Base-by-base conservation (phyloP, 768 basidiomycete genomes). In the Naganishia randhawae region DNA sequence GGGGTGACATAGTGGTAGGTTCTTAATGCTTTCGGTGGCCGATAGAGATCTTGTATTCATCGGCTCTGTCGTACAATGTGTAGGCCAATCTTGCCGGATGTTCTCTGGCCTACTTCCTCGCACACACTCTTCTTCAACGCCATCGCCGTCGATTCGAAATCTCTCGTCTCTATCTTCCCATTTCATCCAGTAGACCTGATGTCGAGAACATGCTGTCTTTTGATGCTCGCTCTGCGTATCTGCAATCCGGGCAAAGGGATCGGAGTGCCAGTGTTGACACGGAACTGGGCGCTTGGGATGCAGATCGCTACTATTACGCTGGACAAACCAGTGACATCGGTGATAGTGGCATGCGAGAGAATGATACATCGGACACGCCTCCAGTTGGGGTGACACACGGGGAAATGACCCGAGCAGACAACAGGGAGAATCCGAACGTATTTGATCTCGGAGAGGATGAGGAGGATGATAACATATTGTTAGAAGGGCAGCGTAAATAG, bases 71-170 rank as follows among this genome's bases (percentile, higher is more conserved):
- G 35, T 32, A 48, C 35, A 17, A 19, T 9, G 5, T 7, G 11
- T 54, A 74, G 72, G 76, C 78, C n/a, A 79, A 79, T 50, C 69
- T 79, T 19, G 54, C 73, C 41, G 78, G 78, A 14, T 74, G 73
- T 17, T 69, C 72, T 0, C 16, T 76, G 1, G 76, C 76, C 62
- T 72, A 77, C 45, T 75, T 73, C 69, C 65, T 77, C 19, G 75
- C 78, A 13, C 74, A 79, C 55, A 61, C 75, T 1, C 68, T 75
- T 13, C 62, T 72, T 35, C 42, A 65, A 62, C 71, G 73, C 19
- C 51, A 53, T 31, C 65, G 73, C 14, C 62, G 70, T 1, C 69
- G 73, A 16, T 45, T 51, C 35, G 74, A 77, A 54, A 64, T 77
- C 29, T 73, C 74, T 2, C 64, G 69, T 4, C 63, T 79, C 4